These are phyloP conservation scores for Sorghum bicolor DNA, from an alignment of 176 grass and related monocot genomes.

Conservation along the genomic window Sorghum_bicolor_NCBIv3 NC_012871.2:59913501-59914000, in stretches of 20 bases:
- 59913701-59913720: slow-evolving; percentile 58
- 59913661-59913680: slow-evolving; percentile 42
- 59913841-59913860: not conserved
- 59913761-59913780: slow-evolving; percentile 20
- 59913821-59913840: too few species aligned
- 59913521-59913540: slow-evolving; percentile 47
- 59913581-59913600: slow-evolving; percentile 30
- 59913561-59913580: slow-evolving; percentile 42
- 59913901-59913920: not conserved
- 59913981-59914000: not conserved
- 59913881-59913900: slow-evolving; percentile 29
- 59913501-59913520: slow-evolving; percentile 5
- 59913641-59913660: slow-evolving; percentile 59
- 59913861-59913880: not conserved
- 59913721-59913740: slow-evolving; percentile 48
- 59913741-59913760: slow-evolving; percentile 24
- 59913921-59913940: not conserved
- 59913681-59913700: slow-evolving; percentile 52
- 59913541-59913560: slow-evolving; percentile 18
- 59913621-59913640: slow-evolving; percentile 50
- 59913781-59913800: not conserved
- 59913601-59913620: slow-evolving; percentile 37
- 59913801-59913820: not conserved
- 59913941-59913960: not conserved
- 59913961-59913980: not conserved